Base-by-base conservation (phyloP, 2,329 filamentous ascomycete genomes). In the Clarireedia paspali region DNA sequence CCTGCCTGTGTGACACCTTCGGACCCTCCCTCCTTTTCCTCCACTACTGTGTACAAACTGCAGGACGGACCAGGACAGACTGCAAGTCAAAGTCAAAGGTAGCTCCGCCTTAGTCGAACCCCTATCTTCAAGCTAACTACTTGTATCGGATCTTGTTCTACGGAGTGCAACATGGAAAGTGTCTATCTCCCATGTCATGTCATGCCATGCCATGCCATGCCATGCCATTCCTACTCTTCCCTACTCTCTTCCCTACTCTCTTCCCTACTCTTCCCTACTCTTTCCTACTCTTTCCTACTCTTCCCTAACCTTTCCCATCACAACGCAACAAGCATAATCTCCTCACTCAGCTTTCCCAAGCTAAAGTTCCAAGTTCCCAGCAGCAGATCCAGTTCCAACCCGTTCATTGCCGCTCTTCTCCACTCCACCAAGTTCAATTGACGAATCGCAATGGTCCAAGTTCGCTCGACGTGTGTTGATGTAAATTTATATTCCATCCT, bases 321-420 rank as follows among this genome's bases (percentile, higher is more conserved):
- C 44, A 48, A 40, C 51, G 38, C 44, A 53, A 47, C 51, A 20
- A 53, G 51, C 44, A 53, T 53, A 39, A 39, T 52, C 50, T 52
- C 39, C 50, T 10, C 17, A n/a, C 17, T 20, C 39, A 20, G 15
- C 17, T 42, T 15, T 38, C 39, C 39, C 6, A n/a, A 42, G 15
- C 4, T 15, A 7, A n/a, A 6, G 15, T 42, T 42, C 4, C 39
- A 17, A 42, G 39, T 42, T 42, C 17, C 39, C 15, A n/a, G 9
- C 9, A 17, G 5, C 39, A n/a, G 17, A 20, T 42, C 39, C 39
- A 3, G 17, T 42, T 20, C n/a, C 17, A 42, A 42, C 17, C 39
- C 24, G 15, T 24, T 45, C 39, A 9, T 52, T 47, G 47, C 51
- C 36, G 47, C 51, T 44, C 14, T 47, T 47, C 51, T 47, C 51